phyloP scores from a whole-genome alignment of 345 rosid species.

The Tarenaya hassleriana region DNA sequence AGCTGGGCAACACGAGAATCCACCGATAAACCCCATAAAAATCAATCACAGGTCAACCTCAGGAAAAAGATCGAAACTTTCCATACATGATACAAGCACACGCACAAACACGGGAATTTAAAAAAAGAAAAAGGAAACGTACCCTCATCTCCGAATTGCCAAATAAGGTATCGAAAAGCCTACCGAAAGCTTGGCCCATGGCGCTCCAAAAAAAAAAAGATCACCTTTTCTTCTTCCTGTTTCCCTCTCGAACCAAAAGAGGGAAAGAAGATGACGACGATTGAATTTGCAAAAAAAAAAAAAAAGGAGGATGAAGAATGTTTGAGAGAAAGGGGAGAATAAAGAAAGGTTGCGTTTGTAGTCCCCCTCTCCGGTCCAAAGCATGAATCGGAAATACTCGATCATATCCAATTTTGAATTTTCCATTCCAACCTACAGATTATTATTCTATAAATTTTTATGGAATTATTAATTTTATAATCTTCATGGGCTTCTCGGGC shows the following conservation, averaged over 20 bases:
- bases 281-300: background rate
- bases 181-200: slow-evolving; percentile 89
- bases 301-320: background rate
- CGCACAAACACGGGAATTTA: background rate
- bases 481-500: too few species aligned
- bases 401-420: too few species aligned
- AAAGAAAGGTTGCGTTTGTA: background rate
- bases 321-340: background rate
- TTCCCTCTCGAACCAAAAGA: background rate
- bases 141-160: slow-evolving; percentile 94
- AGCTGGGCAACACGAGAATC: slow-evolving; percentile 5
- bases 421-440: too few species aligned
- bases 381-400: too few species aligned
- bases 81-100: too few species aligned
- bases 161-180: slow-evolving; percentile 81
- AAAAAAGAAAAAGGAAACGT: slow-evolving; percentile 20
- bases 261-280: background rate
- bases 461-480: too few species aligned
- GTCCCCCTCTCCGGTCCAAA: background rate
- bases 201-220: slow-evolving; percentile 2
- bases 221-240: slow-evolving; percentile 1
- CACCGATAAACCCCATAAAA: too few species aligned
- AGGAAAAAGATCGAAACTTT: slow-evolving; percentile 2
- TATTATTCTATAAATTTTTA: too few species aligned
- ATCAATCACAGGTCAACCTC: background rate